Evolutionary conservation across 2,329 filamentous ascomycete genomes (phyloP), one percentile per base, ranked within the genome.

Genomic region (Fusarium miscanthi): DNA sequence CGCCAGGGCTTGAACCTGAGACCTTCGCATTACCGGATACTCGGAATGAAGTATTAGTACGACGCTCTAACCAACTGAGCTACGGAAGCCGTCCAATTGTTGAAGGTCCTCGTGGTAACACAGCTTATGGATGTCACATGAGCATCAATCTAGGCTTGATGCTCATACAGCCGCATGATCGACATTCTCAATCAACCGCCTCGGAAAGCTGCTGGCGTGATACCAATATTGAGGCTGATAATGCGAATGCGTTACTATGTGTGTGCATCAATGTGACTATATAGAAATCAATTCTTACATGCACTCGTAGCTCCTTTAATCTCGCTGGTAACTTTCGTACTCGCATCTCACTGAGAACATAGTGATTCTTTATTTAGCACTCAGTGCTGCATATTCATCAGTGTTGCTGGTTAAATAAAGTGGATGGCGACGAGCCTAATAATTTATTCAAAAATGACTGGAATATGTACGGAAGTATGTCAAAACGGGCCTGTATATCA

Each of bases 11-110:
- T 76, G 77, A 79, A 79, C 78, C 76, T 77, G 74, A 78, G 77
- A 78, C 77, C 77, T 77, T 73, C 75, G 76, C 77, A 79, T 79
- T 45, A 77, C 76, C 59, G 45, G 53, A 75, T 46, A 69, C 64
- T 76, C 59, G 66, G 49, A 54, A 56, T 69, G 62, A 70, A 76
- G 68, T 79, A 79, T 79, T 79, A 78, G 77, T 77, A 78, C 77
- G 75, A 79, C 72, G 77, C 76, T 77, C 76, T 79, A 79, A 79
- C 78, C 77, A 78, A 78, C 77, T 79, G 74, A 77, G 77, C 78
- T 78, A 79, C 70, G 77, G 77, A 78, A 78, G 76, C 76, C 73
- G 58, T 75, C 75, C 68, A 49, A 68, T 66, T 70, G 38, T 56
- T 59, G 14, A 48, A 14, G 40, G 10, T 1, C 3, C 3, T 0